These are phyloP conservation scores for Phytopythium aichiense DNA, from an alignment of 352 stramenopile species.

Conservation along the genomic window DNA sequence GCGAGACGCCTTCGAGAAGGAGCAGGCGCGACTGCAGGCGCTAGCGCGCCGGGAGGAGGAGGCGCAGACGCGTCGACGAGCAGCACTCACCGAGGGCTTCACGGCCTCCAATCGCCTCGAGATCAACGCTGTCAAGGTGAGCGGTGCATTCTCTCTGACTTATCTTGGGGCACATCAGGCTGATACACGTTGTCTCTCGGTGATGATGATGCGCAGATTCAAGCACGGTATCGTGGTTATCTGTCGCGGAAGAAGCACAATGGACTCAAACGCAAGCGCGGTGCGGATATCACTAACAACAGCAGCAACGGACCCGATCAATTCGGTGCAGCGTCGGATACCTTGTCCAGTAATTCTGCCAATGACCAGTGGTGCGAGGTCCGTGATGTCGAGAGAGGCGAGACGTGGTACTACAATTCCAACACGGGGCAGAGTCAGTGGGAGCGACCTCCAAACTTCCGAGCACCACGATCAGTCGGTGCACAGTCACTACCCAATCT, in stretches of 20 bases:
- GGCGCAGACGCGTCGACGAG: conserved; percentile 17
- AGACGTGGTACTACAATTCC: conserved; percentile 84
- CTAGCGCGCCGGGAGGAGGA: conserved; percentile 22
- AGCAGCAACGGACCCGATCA: background rate
- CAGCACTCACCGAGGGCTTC: conserved; percentile 12
- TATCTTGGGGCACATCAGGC: background rate
- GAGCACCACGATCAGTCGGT: background rate
- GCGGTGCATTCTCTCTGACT: background rate
- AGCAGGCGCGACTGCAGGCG: conserved; percentile 34
- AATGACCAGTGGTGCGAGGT: conserved; percentile 62
- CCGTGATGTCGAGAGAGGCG: conserved; percentile 55
- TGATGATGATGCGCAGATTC: conserved; percentile 32
- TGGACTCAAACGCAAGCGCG: background rate
- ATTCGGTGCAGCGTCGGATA: background rate
- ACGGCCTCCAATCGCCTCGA: conserved; percentile 40
- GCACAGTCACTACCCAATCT: conserved; percentile 22
- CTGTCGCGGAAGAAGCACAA: conserved; percentile 21
- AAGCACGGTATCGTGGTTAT: conserved; percentile 57
- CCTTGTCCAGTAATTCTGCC: background rate
- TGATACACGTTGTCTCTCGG: too few relatives aligned
- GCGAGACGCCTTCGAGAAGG: conserved; percentile 22
- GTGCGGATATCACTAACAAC: background rate
- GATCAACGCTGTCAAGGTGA: conserved; percentile 37
- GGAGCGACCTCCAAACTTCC: conserved; percentile 41
- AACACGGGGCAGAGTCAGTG: conserved; percentile 70